Base-by-base conservation (phyloP, 192 early-diverging fungal species). In the Backusella psychrophila region DNA sequence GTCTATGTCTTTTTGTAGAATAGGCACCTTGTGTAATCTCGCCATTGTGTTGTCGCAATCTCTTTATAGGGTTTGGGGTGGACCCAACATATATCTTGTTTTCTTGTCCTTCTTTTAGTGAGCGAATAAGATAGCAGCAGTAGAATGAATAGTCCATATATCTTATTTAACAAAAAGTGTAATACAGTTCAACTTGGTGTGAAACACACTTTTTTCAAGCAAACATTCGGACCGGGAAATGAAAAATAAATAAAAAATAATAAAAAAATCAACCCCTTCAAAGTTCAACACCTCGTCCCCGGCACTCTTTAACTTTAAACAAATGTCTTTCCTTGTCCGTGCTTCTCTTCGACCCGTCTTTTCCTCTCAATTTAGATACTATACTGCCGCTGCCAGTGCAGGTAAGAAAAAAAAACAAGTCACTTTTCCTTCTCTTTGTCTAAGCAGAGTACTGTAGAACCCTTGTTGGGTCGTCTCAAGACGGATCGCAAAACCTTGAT, bases 401-500 rank as follows among this genome's bases (percentile, higher is more conserved):
- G 56, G 56, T 59, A 59, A 44, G 42, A 41, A 38, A 17, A 38
- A 17, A 35, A 31, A 69, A 6, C 19, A 69, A 11, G 17, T 39
- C 36, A 15, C 33, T 35, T 39, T 69, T 69, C 9, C n/a, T 23
- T 56, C 29, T 56, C 19, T 21, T 53, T 72, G 56, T 35, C 29
- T 52, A 72, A 33, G 63, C 33, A 11, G 21, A 26, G 11, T 29
- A 12, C 0, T 15, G 15, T 74, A 75, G 73, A 67, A 39, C 42
- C 74, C 1, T 38, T 89, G 21, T 68, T 85, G 5, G 70, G 44
- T 34, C 77, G 80, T 36, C 84, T 97, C 29, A 96, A 96, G 84
- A 80, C 73, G 36, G 93, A 96, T 73, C 86, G 96, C 49, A 96
- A 96, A 78, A 82, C 87, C 7, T 89, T 89, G 6, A 96, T 98